Evolutionary conservation across 2,329 filamentous ascomycete species (phyloP).

Genomic region (Penicillium sp.): DNA sequence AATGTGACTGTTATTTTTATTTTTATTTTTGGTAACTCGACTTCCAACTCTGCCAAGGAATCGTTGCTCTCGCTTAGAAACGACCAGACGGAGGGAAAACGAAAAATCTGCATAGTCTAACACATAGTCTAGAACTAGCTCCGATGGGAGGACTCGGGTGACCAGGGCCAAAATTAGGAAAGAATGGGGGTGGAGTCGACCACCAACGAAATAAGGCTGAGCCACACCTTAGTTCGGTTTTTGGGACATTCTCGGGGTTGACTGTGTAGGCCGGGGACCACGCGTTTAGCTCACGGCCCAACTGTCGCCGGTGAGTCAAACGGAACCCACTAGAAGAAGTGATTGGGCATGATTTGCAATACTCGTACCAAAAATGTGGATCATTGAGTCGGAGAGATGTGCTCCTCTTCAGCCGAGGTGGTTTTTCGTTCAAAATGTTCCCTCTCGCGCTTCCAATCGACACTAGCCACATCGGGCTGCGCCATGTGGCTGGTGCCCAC

Average conservation of each 20-base stretch:
- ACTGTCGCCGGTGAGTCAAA: constrained; percentile 8
- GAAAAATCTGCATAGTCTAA: not conserved
- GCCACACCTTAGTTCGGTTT: constrained; percentile 21
- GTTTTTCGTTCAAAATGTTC: too few relatives aligned
- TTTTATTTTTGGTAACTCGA: not conserved
- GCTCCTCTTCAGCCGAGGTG: constrained; percentile 2
- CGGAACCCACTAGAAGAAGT: not conserved
- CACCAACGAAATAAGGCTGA: constrained; percentile 21
- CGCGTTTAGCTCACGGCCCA: constrained; percentile 1
- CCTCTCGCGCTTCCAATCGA: not conserved
- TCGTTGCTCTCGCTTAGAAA: constrained; percentile 2
- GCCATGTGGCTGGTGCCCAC: constrained; percentile 9
- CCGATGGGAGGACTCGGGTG: constrained; percentile 13
- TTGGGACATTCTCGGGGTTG: constrained; percentile 1
- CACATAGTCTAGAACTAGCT: constrained; percentile 9
- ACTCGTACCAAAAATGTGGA: not conserved
- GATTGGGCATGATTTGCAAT: not conserved
- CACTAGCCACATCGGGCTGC: constrained; percentile 6
- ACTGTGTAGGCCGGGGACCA: not conserved
- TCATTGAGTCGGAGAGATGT: not conserved
- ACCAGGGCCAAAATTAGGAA: constrained; percentile 14
- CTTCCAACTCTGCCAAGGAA: not conserved
- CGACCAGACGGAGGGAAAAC: too few relatives aligned
- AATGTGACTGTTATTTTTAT: too few relatives aligned
- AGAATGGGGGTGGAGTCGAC: constrained; percentile 10